Base-by-base conservation (phyloP, 495 filamentous ascomycete genomes). In the Margaritispora aquatica region DNA sequence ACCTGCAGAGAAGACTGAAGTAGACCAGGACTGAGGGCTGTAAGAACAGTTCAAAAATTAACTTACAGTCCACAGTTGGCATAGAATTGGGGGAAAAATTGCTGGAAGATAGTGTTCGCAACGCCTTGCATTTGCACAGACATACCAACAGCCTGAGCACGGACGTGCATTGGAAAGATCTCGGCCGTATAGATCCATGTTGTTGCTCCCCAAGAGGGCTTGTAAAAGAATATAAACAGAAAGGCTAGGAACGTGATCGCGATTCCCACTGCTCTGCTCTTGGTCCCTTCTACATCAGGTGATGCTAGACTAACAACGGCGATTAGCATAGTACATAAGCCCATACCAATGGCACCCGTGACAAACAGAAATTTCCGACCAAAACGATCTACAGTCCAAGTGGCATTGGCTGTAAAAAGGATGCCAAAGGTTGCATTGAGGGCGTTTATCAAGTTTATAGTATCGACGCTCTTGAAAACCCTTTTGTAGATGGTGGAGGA, bases 401-500 rank as follows among this genome's bases (percentile, higher is more conserved):
- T 80, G 0, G 86, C 79, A 0, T 85, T 86, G 26, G 87, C 78
- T 7, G 86, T 88, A 51, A 91, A 87, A 62, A 86, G 80, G 60
- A 93, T 86, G 49, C 88, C 87, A 47, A 88, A 86, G 0, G 91
- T 88, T 26, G 87, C 89, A 0, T 90, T 91, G 8, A 90, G 76
- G 1, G 87, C 88, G 74, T 84, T 82, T 68, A 83, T 82, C 41
- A 62, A 41, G 17, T 49, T 47, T 46, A 62, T 62, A 9, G 44
- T 7, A 7, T 5, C 7, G 29, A 15, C 5, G 29, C 29, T 34
- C 29, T 5, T 71, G 67, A 82, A 87, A n/a, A 87, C 76, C 66
- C 83, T 81, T 69, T 85, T 73, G 69, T 85, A 87, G 54, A 87
- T 82, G 58, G 79, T 79, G 46, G 81, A 82, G 15, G 79, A 83